Base-by-base conservation (phyloP, 2,329 filamentous ascomycete genomes). In the Sporothrix euskadiensis region DNA sequence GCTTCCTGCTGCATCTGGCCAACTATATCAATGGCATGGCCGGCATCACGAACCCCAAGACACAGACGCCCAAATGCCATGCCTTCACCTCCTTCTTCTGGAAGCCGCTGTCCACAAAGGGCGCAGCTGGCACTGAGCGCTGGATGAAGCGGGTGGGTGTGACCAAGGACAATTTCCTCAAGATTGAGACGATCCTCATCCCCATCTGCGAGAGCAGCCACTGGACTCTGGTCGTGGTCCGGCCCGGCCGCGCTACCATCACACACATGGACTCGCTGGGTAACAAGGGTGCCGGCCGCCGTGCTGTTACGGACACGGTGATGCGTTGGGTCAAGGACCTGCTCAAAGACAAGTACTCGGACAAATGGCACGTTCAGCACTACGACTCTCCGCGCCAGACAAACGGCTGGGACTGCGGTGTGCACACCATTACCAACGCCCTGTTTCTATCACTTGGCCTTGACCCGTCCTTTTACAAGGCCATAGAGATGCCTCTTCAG, bases 331-430 rank as follows among this genome's bases (percentile, higher is more conserved):
- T 94, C 6, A 79, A 84, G 75, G 82, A 85, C 49, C 85, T 91
- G 70, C 82, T 94, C 6, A 84, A 83, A n/a, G 81, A 86, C 3
- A 80, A 81, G 6, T 94, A 87, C 77, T 78, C 84, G 16, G 81
- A 82, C 1, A 61, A 49, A 32, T 94, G 92, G 92, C 83, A 80
- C 32, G 82, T 84, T 0, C 81, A 87, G 8, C 79, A 81, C n/a
- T 83, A 86, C 61, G 80, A 81, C 19, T 88, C 87, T 49, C 85
- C 88, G 0, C 77, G 76, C 2, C 92, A 94, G 80, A 84, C 82
- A 35, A 94, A 94, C 78, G 86, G 86, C 1, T 89, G 87, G 78
- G 92, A 94, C 79, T 94, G 92, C 77, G 92, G 92, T n/a, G 88
- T 94, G 3, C 93, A 93, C 79, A 88, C 90, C 16, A 89, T 93